phyloP scores from a whole-genome alignment of 169 alveolate species.

The Plasmodium billcollinsi region DNA sequence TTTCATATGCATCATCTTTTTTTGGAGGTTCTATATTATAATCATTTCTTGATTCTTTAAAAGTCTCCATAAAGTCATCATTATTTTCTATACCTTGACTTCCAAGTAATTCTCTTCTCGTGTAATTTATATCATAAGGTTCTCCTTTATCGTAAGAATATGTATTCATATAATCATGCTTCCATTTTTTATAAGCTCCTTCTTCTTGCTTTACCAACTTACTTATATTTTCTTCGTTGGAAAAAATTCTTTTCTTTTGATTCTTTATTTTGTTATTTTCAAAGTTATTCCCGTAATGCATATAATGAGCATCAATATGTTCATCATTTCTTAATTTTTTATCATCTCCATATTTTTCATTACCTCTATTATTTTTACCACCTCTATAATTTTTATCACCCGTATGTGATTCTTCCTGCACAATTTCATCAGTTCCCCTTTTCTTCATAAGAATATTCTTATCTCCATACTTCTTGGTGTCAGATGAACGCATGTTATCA shows the following conservation, averaged over 20 bases:
- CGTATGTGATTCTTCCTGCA: too few species aligned
- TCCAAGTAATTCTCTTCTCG: not conserved
- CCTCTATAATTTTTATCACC: not conserved
- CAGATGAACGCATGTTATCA: too few species aligned
- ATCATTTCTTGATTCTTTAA: too few species aligned
- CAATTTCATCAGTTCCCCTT: not conserved
- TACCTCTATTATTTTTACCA: not conserved
- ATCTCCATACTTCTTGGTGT: too few species aligned
- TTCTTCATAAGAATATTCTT: too few species aligned
- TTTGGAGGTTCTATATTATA: not conserved
- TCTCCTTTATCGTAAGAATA: not conserved
- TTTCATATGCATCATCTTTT: conserved; percentile 3
- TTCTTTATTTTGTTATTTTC: not conserved
- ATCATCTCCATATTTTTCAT: not conserved
- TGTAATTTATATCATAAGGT: not conserved
- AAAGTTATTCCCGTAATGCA: not conserved
- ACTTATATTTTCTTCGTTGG: not conserved
- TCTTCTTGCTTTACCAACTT: too few species aligned
- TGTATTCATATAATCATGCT: not conserved
- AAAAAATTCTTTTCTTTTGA: not conserved
- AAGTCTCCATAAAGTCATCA: not conserved
- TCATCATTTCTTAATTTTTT: not conserved
- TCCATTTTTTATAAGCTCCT: too few species aligned
- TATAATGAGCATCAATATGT: not conserved
- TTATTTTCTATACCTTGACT: not conserved